Conservation (phyloP, 345 rosid species). For the Arabidopsis arenosa region DNA sequence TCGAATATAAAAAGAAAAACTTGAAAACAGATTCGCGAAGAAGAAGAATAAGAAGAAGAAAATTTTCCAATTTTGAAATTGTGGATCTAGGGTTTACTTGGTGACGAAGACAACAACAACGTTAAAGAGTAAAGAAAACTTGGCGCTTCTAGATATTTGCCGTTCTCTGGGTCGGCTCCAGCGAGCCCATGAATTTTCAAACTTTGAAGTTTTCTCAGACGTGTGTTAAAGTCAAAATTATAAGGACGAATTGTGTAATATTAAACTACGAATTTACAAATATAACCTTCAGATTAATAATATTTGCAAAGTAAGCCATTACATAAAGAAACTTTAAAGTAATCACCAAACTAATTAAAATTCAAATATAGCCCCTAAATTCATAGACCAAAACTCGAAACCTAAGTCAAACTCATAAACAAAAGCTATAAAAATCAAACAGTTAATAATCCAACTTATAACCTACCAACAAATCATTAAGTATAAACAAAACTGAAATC, state of each 20-base stretch:
- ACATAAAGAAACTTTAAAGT: neutral
- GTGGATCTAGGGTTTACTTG: conserved; percentile 47
- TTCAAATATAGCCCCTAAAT: neutral
- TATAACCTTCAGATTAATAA: neutral
- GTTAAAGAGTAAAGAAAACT: conserved; percentile 20
- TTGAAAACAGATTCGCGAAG: conserved; percentile 6
- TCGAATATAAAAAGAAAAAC: conserved; percentile 3
- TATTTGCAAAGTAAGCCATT: neutral
- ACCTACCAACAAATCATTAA: too few species aligned
- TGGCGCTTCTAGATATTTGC: conserved; percentile 38
- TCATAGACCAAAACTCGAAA: too few species aligned
- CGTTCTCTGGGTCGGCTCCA: conserved; percentile 34
- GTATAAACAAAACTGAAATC: too few species aligned
- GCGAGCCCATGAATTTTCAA: conserved; percentile 42
- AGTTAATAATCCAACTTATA: too few species aligned
- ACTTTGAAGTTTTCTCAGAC: conserved; percentile 38
- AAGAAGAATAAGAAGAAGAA: neutral
- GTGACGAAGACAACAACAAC: conserved; percentile 43
- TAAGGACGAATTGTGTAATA: neutral
- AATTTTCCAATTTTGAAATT: neutral
- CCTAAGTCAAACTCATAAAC: too few species aligned
- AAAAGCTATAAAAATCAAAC: too few species aligned
- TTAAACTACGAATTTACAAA: too few species aligned
- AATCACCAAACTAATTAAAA: neutral
- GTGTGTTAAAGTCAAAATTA: conserved; percentile 28